Base-by-base conservation (phyloP, 2,329 filamentous ascomycete genomes). In the Penicillium sp. region DNA sequence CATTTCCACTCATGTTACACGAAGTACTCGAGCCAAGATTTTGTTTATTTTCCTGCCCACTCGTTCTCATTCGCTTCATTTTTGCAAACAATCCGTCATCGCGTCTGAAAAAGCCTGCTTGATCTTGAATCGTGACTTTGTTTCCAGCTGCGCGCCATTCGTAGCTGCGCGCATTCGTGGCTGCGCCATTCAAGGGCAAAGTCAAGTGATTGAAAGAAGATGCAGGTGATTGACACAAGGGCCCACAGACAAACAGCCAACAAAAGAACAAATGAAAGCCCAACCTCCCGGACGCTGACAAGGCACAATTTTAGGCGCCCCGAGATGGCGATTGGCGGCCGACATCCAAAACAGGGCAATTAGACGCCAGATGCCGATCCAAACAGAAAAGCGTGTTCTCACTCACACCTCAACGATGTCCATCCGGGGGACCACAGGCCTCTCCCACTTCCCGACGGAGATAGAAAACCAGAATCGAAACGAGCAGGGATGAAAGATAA, bases 241-340 rank as follows among this genome's bases (percentile, higher is more conserved):
- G 36, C 44, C 51, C 49, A 56, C 49, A 50, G 49, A 51, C 51
- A n/a, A 10, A 13, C 34, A 10, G 22, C 35, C 35, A 37, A 37
- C 35, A 37, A 22, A 20, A 22, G 11, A 37, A 4, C 35, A 22
- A 7, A 20, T 3, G 18, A 20, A 20, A 26, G 32, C 24, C 20
- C 13, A 39, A n/a, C 13, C 22, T 28, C 22, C 50, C 1, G 14
- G 31, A 10, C 14, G n/a, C n/a, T n/a, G 50, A 40, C 41, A 22
- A 48, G 38, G 44, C 44, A 49, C 43, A 40, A 32, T 40, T 42
- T 56, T 54, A 57, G 54, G 56, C 57, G 54, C 56, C 49, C 40
- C 40, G 28, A 26, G 40, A 51, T 46, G 49, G 34, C 37, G 51
- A 56, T 56, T 56, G 51, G 53, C 40, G 45, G 45, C 32, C 52